Conservation (phyloP, 352 stramenopile genomes). For the Globisporangium cederbergense region DNA sequence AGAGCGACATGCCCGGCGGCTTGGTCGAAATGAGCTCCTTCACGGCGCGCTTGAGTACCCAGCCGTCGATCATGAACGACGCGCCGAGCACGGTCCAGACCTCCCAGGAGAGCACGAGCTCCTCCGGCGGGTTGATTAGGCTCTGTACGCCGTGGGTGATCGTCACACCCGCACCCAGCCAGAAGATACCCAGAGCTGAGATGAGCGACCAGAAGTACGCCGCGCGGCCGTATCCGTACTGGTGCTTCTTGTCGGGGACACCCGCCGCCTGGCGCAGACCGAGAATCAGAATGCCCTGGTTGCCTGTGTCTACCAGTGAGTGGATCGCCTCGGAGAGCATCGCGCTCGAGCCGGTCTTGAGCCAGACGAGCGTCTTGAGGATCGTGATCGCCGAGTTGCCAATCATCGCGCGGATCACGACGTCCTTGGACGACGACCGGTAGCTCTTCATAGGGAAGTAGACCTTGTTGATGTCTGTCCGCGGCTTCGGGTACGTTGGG, state of each 20-base stretch:
- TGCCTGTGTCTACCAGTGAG: constrained; percentile 96
- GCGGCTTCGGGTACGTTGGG: constrained; percentile 48
- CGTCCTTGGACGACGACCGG: constrained; percentile 68
- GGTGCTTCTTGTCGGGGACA: constrained; percentile 92
- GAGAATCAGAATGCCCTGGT: constrained; percentile 92
- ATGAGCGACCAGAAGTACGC: constrained; percentile 99
- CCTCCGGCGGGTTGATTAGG: constrained; percentile 61
- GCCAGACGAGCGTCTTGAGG: constrained; percentile 88
- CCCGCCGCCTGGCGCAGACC: constrained; percentile 80
- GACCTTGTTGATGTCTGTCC: constrained; percentile 80
- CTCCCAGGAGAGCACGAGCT: constrained; percentile 81
- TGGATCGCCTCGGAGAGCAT: constrained; percentile 98
- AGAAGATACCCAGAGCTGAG: constrained; percentile 97
- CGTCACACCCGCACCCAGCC: constrained; percentile 93
- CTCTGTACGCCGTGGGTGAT: constrained; percentile 91
- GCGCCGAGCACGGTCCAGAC: constrained; percentile 94
- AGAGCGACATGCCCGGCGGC: constrained; percentile 63
- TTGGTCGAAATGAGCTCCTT: constrained; percentile 79
- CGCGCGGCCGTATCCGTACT: constrained; percentile 96
- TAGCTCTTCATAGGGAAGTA: constrained; percentile 85
- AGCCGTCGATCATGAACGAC: constrained; percentile 95
- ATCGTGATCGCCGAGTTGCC: constrained; percentile 94
- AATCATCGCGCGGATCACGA: constrained; percentile 87
- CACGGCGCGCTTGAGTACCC: constrained; percentile 92
- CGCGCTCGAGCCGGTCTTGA: constrained; percentile 92